Base-by-base conservation (phyloP, 768 basidiomycete species). In the Boletus vermiculosoides region DNA sequence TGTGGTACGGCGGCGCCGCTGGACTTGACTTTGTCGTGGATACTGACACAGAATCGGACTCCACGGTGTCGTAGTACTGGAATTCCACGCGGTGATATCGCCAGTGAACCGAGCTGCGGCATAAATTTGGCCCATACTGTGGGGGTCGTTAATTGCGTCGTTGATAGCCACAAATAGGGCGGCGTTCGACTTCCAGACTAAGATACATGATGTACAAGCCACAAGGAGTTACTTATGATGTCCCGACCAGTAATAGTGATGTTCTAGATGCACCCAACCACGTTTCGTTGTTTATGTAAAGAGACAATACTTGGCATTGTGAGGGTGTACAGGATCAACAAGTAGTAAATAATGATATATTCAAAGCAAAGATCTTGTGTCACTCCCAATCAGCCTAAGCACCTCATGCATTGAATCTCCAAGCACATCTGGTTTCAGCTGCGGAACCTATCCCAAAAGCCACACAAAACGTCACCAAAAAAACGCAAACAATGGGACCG, bases 351-450 rank as follows among this genome's bases (percentile, higher is more conserved):
- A n/a, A 28, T 15, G 23, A 2, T n/a, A n/a, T 15, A n/a, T 41
- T 60, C 44, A 69, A 36, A 69, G 63, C 36, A 57, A 48, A 20
- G 67, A 55, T 28, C 39, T 58, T 10, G 39, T 18, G 2, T 15
- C 20, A 12, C 53, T 55, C 44, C 58, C 62, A 55, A 62, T 52
- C n/a, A 50, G 3, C 20, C 50, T 36, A 22, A 72, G 57, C 13
- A 72, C 57, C 13, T 72, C 64, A n/a, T 65, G 56, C 10, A 72
- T 52, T 44, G 50, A 54, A 45, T 71, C 64, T 3, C 60, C 70
- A 5, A 71, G 59, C 28, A 1, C 60, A 10, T 73, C 70, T 7
- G 70, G 70, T 56, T 71, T 65, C 45, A 73, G 28, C 20, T 71
- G 70, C 9, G 70, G 59, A 31, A 71, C 45, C 70, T 73, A 25